Evolutionary conservation across 345 rosid genomes (phyloP), one percentile per base, ranked within the genome.

Genomic region (Dovyalis caffra): DNA sequence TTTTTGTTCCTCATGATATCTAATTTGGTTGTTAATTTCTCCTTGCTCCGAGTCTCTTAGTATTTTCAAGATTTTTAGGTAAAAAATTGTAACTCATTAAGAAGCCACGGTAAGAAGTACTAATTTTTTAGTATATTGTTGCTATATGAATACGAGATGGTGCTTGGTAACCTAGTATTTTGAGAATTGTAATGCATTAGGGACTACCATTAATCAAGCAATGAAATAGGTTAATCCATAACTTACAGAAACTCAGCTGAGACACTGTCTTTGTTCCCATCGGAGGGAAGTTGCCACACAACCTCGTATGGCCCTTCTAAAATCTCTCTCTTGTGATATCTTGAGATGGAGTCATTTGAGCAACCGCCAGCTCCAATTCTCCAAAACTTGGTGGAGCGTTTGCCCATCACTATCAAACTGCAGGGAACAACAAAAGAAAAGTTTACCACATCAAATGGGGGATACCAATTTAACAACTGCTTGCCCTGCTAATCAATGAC

Each of bases 181-280:
- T n/a, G n/a, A n/a, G n/a, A n/a, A n/a, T n/a, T n/a, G n/a, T n/a
- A n/a, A 62, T 23, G 29, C 12, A 11, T 62, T 62, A 15, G n/a
- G n/a, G n/a, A n/a, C n/a, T n/a, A n/a, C n/a, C n/a, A 6, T 12
- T 28, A 45, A 26, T 49, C 21, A 5, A 5, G 23, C 45, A 65
- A 34, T 34, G 9, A 34, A 66, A 33, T 47, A 45, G 12, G 26
- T 31, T 1, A 3, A 32, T 8, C 12, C 16, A 6, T 11, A 68
- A 80, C 93, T 92, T 85, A 94, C 98, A 84, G 64, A 75, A 92
- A 89, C 69, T 94, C 94, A 25, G 96, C 96, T 0, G 88, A 86
- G 75, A 94, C 79, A 18, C 65, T 63, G 71, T 89, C 90, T 77
- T 82, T 89, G 87, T 89, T 85, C 61, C 75, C 92, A 70, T 88